phyloP scores from a whole-genome alignment of 1,139 yeast species.

The Lodderomyces margitis region DNA sequence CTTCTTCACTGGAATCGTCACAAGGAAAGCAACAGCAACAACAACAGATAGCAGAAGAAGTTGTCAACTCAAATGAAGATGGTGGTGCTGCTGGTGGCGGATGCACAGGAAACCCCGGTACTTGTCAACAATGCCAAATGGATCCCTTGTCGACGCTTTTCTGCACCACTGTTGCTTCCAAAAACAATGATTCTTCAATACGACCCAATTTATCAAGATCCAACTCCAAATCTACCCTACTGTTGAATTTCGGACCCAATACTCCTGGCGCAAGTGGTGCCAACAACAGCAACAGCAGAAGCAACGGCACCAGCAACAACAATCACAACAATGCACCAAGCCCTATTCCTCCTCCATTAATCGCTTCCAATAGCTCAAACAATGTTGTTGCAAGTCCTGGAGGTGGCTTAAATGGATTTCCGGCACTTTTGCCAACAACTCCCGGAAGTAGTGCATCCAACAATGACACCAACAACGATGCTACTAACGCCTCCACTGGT shows the following conservation, averaged over 20 bases:
- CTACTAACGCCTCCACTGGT: background rate
- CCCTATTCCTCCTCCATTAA: constrained; percentile 6
- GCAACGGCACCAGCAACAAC: constrained; percentile 5
- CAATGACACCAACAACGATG: background rate
- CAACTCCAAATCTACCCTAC: constrained; percentile 16
- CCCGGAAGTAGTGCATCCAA: constrained; percentile 9
- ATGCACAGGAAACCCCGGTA: constrained; percentile 89
- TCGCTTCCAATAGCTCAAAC: constrained; percentile 2
- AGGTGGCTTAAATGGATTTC: background rate
- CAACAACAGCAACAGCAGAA: constrained; percentile 7
- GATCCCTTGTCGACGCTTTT: constrained; percentile 89
- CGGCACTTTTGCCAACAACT: constrained; percentile 6
- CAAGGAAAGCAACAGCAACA: constrained; percentile 8
- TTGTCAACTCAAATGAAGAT: constrained; percentile 11
- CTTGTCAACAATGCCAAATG: constrained; percentile 77
- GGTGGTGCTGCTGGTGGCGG: constrained; percentile 30
- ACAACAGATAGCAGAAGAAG: constrained; percentile 4
- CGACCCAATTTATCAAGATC: constrained; percentile 12
- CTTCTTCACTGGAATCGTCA: background rate
- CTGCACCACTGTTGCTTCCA: constrained; percentile 79
- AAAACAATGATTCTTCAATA: constrained; percentile 16
- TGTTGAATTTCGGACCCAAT: constrained; percentile 21
- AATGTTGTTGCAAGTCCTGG: constrained; percentile 10
- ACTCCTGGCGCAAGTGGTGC: constrained; percentile 13
- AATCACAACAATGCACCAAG: constrained; percentile 6